These are phyloP conservation scores for Homolaphlyctis polyrhiza DNA, from an alignment of 371 early-diverging fungal species.

Conservation along the genomic window DNA sequence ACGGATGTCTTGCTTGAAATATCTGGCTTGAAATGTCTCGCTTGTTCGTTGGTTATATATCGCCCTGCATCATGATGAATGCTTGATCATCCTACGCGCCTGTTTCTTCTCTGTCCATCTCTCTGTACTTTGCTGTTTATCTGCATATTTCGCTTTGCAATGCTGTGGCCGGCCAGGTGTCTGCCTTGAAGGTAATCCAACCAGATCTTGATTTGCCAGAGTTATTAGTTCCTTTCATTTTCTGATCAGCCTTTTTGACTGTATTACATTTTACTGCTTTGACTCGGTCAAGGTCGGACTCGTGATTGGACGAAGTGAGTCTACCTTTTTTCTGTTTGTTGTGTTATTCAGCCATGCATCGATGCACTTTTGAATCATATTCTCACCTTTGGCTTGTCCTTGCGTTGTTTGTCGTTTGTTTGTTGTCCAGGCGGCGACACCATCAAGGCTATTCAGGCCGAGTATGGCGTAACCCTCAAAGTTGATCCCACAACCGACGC, in stretches of 20 bases:
- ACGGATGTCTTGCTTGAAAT: too few species aligned
- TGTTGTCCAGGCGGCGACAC: constrained; percentile 3
- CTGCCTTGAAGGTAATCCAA: constrained; percentile 1
- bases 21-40: too few species aligned
- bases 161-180: not conserved
- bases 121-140: not conserved
- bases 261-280: too few species aligned
- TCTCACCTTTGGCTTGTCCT: not conserved
- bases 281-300: not conserved
- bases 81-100: not conserved
- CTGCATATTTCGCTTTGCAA: too few species aligned
- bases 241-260: not conserved
- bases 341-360: constrained; percentile 1
- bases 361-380: not conserved
- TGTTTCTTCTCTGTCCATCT: not conserved
- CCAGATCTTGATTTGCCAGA: not conserved
- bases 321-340: not conserved
- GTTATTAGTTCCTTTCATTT: not conserved
- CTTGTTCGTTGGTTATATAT: too few species aligned
- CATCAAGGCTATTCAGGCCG: constrained; percentile 5
- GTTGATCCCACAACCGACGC: constrained; percentile 4
- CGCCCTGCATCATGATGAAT: too few species aligned
- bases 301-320: constrained; percentile 3
- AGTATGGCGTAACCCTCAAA: not conserved
- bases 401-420: not conserved